A percentile compares a stretch with the other conserved stretches of the same genome.
Conservation (phyloP, 495 filamentous ascomycete species). For the Talaromyces liani region DNA sequence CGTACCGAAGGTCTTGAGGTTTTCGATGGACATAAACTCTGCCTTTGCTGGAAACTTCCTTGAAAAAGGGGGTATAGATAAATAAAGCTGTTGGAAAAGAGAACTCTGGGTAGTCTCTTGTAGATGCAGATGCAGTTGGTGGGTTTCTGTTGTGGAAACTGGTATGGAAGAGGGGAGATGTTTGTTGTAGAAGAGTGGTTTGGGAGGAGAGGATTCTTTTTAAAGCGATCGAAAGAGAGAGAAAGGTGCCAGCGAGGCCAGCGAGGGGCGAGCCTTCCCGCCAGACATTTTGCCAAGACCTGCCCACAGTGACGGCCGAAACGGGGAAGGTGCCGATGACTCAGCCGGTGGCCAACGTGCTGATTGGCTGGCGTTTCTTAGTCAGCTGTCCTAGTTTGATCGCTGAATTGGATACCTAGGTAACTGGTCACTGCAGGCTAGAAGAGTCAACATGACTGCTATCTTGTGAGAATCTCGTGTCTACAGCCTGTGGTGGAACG, state of each 20-base stretch:
- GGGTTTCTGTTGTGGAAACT: not conserved
- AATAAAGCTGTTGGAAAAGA: conserved; percentile 21
- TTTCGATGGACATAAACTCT: conserved; percentile 99
- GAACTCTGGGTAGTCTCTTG: conserved; percentile 27
- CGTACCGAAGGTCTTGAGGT: conserved; percentile 98
- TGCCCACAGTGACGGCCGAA: not conserved
- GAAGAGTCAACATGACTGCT: not conserved
- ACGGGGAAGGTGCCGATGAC: conserved; percentile 4
- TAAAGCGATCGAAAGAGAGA: not conserved
- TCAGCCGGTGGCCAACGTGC: conserved; percentile 6
- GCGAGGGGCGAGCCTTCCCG: conserved; percentile 3
- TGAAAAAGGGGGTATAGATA: conserved; percentile 35
- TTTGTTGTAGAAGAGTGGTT: conserved; percentile 14
- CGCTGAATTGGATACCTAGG: not conserved
- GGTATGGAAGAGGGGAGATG: conserved; percentile 12
- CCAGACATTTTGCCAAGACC: not conserved
- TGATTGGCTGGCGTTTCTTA: conserved; percentile 4
- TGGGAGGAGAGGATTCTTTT: conserved; percentile 17
- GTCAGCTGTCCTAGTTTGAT: not conserved
- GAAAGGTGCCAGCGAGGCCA: not conserved
- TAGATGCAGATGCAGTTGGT: not conserved
- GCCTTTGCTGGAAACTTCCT: conserved; percentile 36
- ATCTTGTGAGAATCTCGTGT: no score
- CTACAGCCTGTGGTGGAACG: not conserved
- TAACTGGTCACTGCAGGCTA: not conserved